Base-by-base conservation (phyloP, 208 protist genomes). In the Leptomonas seymouri region DNA sequence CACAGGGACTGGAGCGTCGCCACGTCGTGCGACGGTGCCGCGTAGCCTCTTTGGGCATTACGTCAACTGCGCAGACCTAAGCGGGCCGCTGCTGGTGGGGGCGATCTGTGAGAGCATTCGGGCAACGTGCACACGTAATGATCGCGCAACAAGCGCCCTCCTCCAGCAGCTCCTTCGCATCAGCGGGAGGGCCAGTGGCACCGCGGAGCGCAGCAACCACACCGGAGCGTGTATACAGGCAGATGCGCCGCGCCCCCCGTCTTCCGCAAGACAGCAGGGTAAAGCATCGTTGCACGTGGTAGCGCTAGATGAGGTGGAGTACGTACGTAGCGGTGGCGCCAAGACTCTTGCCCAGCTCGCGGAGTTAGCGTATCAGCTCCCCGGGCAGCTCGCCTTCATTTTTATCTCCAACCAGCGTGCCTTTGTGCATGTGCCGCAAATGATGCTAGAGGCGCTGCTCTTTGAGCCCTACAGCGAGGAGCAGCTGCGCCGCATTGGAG, bases 251-350 rank as follows among this genome's bases (percentile, higher is more conserved):
- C n/a, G 14, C 30, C 12, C 1, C 15, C 7, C 61, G 46, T 48
- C 25, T 31, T 36, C 68, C 8, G 58, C 58, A n/a, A 50, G 23
- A 21, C 31, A 36, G 16, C 18, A 15, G 5, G n/a, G 21, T 36
- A 45, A 34, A n/a, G 42, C 64, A 0, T 48, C 80, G 50, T 66
- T 93, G 50, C 87, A 95, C 59, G 74, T 95, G 12, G 57, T 95
- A 2, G 90, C 80, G 14, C 71, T 95, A 18, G 90, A 95, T 54
- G 90, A 95, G 69, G 90, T 93, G 46, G 86, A 95, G 74, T 93
- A 93, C 61, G 76, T 81, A 28, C 79, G 83, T 9, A 42, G 73
- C 23, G 74, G 65, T 1, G 80, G 79, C 14, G 60, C 78, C 27
- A 76, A 67, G 45, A 51, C 75, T 2, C 76, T 95, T 4, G 74